A percentile compares a stretch with the other conserved stretches of the same genome.
Evolutionary conservation across 805 yeast species (phyloP).

Genomic region (Wickerhamomyces bovis): DNA sequence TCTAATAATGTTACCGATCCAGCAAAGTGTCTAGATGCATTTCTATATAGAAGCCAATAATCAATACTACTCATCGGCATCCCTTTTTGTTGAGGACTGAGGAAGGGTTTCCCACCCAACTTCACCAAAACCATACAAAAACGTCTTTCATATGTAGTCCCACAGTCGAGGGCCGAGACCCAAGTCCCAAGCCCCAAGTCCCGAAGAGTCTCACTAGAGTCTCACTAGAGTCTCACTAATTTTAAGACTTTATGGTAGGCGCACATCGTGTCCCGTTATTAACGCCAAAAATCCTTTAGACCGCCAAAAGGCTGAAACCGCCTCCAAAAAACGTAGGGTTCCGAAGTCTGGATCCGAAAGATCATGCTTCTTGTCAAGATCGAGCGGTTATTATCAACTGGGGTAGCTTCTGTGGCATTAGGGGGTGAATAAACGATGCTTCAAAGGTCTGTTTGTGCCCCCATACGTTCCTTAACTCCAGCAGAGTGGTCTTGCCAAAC

Average conservation of each 20-base stretch:
- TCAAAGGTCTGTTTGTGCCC: not conserved
- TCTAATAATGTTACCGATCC: not conserved
- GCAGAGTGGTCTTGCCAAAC: not conserved
- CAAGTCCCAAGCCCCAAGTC: not conserved
- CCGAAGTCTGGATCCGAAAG: conserved; percentile 9
- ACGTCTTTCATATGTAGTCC: not conserved
- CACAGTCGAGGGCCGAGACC: too few relatives aligned
- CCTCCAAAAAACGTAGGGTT: not conserved
- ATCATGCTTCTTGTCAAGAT: not conserved
- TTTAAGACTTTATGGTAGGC: not conserved
- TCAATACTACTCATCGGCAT: too few relatives aligned
- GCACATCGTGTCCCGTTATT: not conserved
- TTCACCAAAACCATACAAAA: too few relatives aligned
- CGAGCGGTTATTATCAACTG: not conserved
- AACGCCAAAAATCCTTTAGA: not conserved
- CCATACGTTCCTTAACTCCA: not conserved
- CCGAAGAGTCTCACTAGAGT: too few relatives aligned
- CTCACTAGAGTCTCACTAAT: too few relatives aligned
- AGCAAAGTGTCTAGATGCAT: not conserved
- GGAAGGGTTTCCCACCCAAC: too few relatives aligned
- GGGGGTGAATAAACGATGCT: not conserved
- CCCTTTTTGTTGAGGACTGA: too few relatives aligned
- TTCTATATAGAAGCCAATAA: not conserved
- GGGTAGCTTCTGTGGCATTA: not conserved
- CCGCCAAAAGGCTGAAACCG: not conserved